Evolutionary conservation across 331 rosid genomes (phyloP).

Genomic region (Dryas integrifolia): DNA sequence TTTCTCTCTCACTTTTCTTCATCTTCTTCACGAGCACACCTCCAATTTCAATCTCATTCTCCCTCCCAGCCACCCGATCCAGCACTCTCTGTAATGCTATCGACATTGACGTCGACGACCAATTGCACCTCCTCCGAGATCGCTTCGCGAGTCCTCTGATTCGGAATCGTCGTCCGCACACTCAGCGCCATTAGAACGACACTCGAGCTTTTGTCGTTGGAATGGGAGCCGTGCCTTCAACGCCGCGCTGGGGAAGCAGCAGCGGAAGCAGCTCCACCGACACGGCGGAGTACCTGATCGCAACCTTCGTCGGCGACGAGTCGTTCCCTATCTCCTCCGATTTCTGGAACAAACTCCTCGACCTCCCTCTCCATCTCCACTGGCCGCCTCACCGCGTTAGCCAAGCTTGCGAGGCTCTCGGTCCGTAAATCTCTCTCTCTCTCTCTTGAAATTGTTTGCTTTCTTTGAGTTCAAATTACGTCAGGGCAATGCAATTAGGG

Average conservation of each 20-base stretch:
- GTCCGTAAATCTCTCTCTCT: slow-evolving; percentile 41
- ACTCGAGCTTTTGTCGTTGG: not conserved
- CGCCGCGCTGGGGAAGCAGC: slow-evolving; percentile 57
- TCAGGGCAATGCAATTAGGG: not conserved
- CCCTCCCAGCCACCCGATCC: slow-evolving; percentile 38
- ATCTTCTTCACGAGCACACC: slow-evolving; percentile 30
- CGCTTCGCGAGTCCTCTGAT: slow-evolving; percentile 29
- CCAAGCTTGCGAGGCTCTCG: slow-evolving; percentile 84
- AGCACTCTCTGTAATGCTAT: slow-evolving; percentile 43
- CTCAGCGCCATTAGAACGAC: not conserved
- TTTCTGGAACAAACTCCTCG: slow-evolving; percentile 86
- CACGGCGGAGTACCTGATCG: slow-evolving; percentile 84
- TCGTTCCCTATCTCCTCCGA: slow-evolving; percentile 86
- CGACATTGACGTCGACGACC: slow-evolving; percentile 26
- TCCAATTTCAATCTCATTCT: slow-evolving; percentile 11
- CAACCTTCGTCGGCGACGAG: slow-evolving; percentile 71
- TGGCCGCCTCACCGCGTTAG: slow-evolving; percentile 76
- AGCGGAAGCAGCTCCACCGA: slow-evolving; percentile 43
- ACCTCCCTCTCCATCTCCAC: slow-evolving; percentile 72
- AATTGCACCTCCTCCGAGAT: slow-evolving; percentile 28
- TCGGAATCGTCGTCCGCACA: slow-evolving; percentile 8
- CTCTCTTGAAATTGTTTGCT: not conserved
- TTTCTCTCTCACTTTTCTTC: slow-evolving; percentile 20
- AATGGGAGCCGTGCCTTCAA: slow-evolving; percentile 93
- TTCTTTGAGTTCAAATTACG: not conserved